Base-by-base conservation (phyloP, 1,284 basidiomycete genomes). In the Cutaneotrichosporon arboriforme region DNA sequence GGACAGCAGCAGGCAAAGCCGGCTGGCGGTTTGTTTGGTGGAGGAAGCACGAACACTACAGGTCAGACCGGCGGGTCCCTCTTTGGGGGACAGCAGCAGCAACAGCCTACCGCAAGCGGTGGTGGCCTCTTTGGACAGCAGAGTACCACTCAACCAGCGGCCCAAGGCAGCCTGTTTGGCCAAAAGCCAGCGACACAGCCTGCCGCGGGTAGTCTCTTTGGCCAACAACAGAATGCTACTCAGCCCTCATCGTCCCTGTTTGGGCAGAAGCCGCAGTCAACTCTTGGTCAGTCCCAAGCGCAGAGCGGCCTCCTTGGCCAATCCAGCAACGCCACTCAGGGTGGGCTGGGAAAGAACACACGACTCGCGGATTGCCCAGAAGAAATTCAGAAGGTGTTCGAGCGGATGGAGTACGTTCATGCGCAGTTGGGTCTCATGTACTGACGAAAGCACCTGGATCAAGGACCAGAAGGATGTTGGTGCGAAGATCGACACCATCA, bases 391-490 rank as follows among this genome's bases (percentile, higher is more conserved):
- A 70, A 68, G 58, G 52, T 49, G 18, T 63, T 74, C 23, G 69
- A 72, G 49, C 55, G 64, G 52, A 55, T 74, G 37, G 69, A 74
- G 68, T 73, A 46, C 56, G 70, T 62, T n/a, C n/a, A n/a, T n/a
- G n/a, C n/a, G 8, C 14, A 8, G 2, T 12, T 8, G n/a, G 34
- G 5, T 15, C 9, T 33, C 8, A 31, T 41, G 18, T 44, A 47
- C 49, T 58, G 46, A 58, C 34, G 8, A 4, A 34, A 68, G 67
- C 44, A 46, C 47, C 9, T 60, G 46, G 38, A 66, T 72, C 62
- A 72, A 70, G 46, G 54, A 63, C 41, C 65, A 69, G 51, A 70
- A 70, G 57, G 52, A 60, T 15, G 53, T 62, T 14, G 65, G 64
- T 7, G 60, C 58, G 18, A 58, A 60, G 1, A 62, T 69, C 22